Evolutionary conservation across 257 asterid species (phyloP).

Genomic region (Solanum corneliomulleri): DNA sequence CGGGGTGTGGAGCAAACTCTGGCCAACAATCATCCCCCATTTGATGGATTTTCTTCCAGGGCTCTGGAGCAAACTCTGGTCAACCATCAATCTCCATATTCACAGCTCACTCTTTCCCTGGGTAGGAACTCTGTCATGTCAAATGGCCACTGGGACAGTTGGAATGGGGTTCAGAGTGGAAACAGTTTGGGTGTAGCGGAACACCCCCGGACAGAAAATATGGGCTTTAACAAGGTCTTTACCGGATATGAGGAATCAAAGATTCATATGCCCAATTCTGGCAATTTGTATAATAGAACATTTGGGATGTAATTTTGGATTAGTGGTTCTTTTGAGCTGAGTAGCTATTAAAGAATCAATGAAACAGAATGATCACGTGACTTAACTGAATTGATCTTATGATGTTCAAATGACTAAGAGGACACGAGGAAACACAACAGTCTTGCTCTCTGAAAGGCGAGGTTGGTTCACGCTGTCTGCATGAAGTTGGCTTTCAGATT

Average conservation of each 20-base stretch:
- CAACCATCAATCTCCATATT: conserved; percentile 44
- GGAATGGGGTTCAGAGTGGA: conserved; percentile 62
- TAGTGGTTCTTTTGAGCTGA: conserved; percentile 1
- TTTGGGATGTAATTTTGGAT: conserved; percentile 48
- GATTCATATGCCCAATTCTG: conserved; percentile 55
- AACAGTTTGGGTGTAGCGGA: conserved; percentile 60
- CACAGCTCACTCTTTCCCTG: conserved; percentile 51
- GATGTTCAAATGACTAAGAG: not conserved
- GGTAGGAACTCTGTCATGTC: conserved; percentile 46
- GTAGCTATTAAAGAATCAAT: conserved; percentile 3
- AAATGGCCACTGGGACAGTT: conserved; percentile 78
- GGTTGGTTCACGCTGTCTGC: conserved; percentile 6
- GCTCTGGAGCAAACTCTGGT: conserved; percentile 41
- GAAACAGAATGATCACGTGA: conserved; percentile 7
- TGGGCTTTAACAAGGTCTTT: conserved; percentile 33
- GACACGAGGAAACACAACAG: not conserved
- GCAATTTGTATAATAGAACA: conserved; percentile 51
- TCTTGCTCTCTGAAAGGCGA: not conserved
- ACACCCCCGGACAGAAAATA: conserved; percentile 49
- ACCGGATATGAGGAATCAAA: conserved; percentile 70
- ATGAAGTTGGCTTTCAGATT: conserved; percentile 37
- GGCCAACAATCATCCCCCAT: conserved; percentile 30
- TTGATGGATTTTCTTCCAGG: not conserved
- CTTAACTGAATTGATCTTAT: not conserved
- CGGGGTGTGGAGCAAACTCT: conserved; percentile 52